Evolutionary conservation across 2,329 filamentous ascomycete species (phyloP).

Genomic region (Penicillium sp.): DNA sequence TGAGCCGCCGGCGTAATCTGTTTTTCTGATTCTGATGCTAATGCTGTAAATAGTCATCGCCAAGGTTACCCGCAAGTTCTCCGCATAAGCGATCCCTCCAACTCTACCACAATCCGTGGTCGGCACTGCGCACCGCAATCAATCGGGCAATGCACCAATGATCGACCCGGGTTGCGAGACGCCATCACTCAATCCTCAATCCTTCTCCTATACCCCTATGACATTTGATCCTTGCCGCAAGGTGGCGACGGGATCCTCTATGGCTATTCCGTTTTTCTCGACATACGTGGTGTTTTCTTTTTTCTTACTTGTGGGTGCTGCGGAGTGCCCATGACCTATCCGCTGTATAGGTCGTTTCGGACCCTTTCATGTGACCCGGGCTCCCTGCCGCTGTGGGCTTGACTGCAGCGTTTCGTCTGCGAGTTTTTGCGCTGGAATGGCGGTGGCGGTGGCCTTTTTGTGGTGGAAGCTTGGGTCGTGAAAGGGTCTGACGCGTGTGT

Average conservation of each 20-base stretch:
- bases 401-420: not conserved
- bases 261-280: slow-evolving; percentile 21
- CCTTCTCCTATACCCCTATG: slow-evolving; percentile 31
- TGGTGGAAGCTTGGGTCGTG: not conserved
- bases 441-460: not conserved
- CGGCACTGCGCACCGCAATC: not conserved
- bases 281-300: slow-evolving; percentile 30
- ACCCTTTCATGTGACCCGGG: not conserved
- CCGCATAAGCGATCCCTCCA: slow-evolving; percentile 48
- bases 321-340: slow-evolving; percentile 34
- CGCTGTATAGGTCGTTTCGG: slow-evolving; percentile 33
- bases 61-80: slow-evolving; percentile 90
- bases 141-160: not conserved
- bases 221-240: slow-evolving; percentile 23
- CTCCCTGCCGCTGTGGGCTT: not conserved
- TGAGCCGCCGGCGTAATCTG: not conserved
- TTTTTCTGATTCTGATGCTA: slow-evolving; percentile 10
- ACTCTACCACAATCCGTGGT: slow-evolving; percentile 1
- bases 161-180: slow-evolving; percentile 6
- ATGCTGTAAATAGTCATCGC: slow-evolving; percentile 72
- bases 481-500: slow-evolving; percentile 13
- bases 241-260: slow-evolving; percentile 17
- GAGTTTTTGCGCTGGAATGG: slow-evolving; percentile 13
- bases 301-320: slow-evolving; percentile 24
- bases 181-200: slow-evolving; percentile 10